Evolutionary conservation across 306 rosid species (phyloP), one percentile per base, ranked within the genome.

Genomic region (Vigna reflexopilosa): DNA sequence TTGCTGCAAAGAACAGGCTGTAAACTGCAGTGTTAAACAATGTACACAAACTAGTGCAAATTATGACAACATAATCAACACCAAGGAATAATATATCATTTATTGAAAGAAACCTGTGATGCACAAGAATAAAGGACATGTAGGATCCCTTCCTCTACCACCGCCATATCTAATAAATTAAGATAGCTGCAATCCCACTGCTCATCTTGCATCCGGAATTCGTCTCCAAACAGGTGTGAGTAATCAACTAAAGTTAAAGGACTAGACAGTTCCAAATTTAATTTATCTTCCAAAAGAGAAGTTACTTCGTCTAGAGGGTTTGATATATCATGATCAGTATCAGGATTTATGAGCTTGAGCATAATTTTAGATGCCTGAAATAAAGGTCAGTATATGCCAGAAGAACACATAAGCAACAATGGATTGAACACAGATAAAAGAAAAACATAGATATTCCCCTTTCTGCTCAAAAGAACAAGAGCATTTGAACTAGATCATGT

Each of bases 71-170:
- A 73, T 61, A 77, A 72, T 19, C 6, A 13, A 44, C 30, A 34
- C 44, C 12, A 49, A 55, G 16, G 71, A 79, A 63, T 69, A 65
- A 62, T 61, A 59, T 71, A 79, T 78, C 81, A 84, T 54, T 79
- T 19, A 62, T 63, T 30, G 86, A 47, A 66, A 85, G 67, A 52
- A 88, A 94, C 98, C 97, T 94, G 98, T 40, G 97, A 89, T 24
- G 96, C 97, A 81, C 94, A 91, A 80, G 93, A 91, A 90, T 86
- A 94, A 74, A 94, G 94, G 83, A 94, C 86, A 47, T 94, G 97
- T 71, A 91, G 78, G 82, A 94, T 85, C 80, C 97, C 97, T 85
- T 94, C 98, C 84, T 94, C 98, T 79, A 91, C 96, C 4, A 91
- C 96, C 51, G 86, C 96, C 45, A 92, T 55, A 85, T 94, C 98